Evolutionary conservation across 352 stramenopile species (phyloP).

Genomic region (Phytopythium litorale): DNA sequence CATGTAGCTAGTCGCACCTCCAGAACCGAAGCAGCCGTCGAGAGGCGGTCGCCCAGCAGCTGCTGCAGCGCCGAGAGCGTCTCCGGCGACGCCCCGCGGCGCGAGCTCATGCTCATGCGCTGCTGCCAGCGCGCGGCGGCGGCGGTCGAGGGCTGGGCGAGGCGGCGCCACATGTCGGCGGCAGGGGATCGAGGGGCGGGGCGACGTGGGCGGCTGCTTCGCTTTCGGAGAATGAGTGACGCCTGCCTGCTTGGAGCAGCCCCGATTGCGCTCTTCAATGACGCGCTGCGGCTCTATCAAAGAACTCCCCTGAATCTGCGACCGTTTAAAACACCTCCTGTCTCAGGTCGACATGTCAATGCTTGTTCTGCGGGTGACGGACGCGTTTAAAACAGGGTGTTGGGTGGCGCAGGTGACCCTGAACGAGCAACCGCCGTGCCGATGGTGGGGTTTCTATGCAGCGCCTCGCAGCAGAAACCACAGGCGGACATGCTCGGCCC

Average conservation of each 20-base stretch:
- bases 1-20: slow-evolving; percentile 26
- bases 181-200: background rate
- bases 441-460: slow-evolving; percentile 11
- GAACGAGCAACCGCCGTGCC: slow-evolving; percentile 9
- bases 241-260: background rate
- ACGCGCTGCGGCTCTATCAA: background rate
- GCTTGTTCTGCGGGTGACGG: too few relatives aligned
- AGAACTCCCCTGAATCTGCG: background rate
- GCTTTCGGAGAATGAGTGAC: slow-evolving; percentile 26
- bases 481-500: background rate
- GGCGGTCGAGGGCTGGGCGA: slow-evolving; percentile 8
- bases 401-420: background rate
- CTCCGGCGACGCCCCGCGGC: slow-evolving; percentile 31
- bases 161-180: slow-evolving; percentile 25
- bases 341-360: background rate
- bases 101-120: slow-evolving; percentile 20
- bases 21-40: slow-evolving; percentile 51
- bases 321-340: slow-evolving; percentile 5
- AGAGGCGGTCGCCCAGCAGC: slow-evolving; percentile 64
- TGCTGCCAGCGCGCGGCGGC: slow-evolving; percentile 4
- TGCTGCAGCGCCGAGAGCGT: slow-evolving; percentile 50
- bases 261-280: slow-evolving; percentile 8
- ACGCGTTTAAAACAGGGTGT: slow-evolving; percentile 4
- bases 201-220: slow-evolving; percentile 8
- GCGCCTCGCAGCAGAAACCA: background rate